These are phyloP conservation scores for Fusarium aywerte DNA, from an alignment of 2,329 filamentous ascomycete genomes.

Conservation along the genomic window DNA sequence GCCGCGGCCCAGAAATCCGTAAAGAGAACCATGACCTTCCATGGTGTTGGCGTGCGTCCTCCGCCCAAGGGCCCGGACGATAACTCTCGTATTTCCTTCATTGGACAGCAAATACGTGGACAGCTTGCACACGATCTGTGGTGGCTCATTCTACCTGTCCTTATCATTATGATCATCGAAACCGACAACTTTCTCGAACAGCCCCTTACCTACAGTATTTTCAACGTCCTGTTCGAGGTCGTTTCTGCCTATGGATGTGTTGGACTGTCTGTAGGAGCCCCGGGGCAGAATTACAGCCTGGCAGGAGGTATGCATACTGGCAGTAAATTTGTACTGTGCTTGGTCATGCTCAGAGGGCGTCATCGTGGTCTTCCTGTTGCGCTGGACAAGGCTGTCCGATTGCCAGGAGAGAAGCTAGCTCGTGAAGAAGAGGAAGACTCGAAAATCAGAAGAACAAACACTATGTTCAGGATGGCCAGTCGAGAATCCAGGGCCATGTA, in stretches of 20 bases:
- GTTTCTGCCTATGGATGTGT: constrained; percentile 69
- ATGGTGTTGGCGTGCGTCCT: constrained; percentile 56
- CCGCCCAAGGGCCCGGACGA: constrained; percentile 42
- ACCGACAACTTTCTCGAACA: constrained; percentile 63
- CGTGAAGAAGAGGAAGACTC: constrained; percentile 50
- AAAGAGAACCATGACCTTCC: constrained; percentile 54
- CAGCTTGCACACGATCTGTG: constrained; percentile 75
- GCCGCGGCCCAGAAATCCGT: constrained; percentile 51
- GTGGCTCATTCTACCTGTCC: constrained; percentile 70
- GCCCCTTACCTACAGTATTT: constrained; percentile 65
- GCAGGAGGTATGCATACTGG: constrained; percentile 63
- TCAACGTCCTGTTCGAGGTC: constrained; percentile 70
- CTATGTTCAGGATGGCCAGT: constrained; percentile 43
- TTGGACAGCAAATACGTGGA: constrained; percentile 68
- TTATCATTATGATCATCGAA: constrained; percentile 70
- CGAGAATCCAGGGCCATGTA: constrained; percentile 38
- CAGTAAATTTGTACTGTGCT: constrained; percentile 68
- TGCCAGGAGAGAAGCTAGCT: constrained; percentile 52
- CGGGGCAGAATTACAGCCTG: constrained; percentile 65
- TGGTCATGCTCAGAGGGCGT: constrained; percentile 66
- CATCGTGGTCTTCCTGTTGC: constrained; percentile 68
- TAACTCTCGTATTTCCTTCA: constrained; percentile 58
- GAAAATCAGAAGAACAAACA: constrained; percentile 45
- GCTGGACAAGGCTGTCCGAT: constrained; percentile 62
- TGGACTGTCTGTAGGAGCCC: constrained; percentile 68